Base-by-base conservation (phyloP, 1,139 yeast species). In the Maudiozyma humilis region DNA sequence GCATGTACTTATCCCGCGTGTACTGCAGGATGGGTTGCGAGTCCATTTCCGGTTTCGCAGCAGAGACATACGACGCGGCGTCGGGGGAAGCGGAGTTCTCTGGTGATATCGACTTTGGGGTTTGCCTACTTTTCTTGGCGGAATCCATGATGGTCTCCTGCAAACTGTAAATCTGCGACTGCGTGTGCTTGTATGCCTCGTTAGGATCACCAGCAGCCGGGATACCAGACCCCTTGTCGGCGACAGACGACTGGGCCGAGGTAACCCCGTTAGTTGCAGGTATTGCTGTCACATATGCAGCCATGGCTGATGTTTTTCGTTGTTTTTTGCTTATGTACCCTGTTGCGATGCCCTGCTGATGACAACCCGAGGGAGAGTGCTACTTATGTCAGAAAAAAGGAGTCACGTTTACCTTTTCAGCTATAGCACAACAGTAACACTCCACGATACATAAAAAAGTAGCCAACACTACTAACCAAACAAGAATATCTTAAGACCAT, bases 111-210 rank as follows among this genome's bases (percentile, higher is more conserved):
- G 33, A 29, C 18, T 37, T 29, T 12, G 40, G 19, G 25, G 38
- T 17, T 12, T 16, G n/a, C 16, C 25, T 41, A 7, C 46, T 53
- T 23, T 41, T 43, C 39, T 47, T 51, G 4, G 57, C 47, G 0
- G 64, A 56, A 36, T 60, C 60, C 38, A 60, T 44, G 18, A 63
- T 51, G 3, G 64, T 61, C 40, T 60, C 64, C 38, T 63, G 66
- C 33, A 63, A 42, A 23, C 55, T 50, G 37, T 55, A 54, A 13
- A 63, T 63, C 36, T 57, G 59, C 16, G 60, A 56, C 44, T 62
- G 65, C 1, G 62, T 58, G 41, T 54, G 53, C 32, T 57, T 53
- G 45, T 63, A 62, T n/a, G 48, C 53, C 32, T 57, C 57, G 14
- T 45, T 41, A 17, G 43, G 40, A 29, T 41, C 48, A 25, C 4